Evolutionary conservation across 371 early-diverging fungal genomes (phyloP).

Genomic region (Apophysomyces elegans): DNA sequence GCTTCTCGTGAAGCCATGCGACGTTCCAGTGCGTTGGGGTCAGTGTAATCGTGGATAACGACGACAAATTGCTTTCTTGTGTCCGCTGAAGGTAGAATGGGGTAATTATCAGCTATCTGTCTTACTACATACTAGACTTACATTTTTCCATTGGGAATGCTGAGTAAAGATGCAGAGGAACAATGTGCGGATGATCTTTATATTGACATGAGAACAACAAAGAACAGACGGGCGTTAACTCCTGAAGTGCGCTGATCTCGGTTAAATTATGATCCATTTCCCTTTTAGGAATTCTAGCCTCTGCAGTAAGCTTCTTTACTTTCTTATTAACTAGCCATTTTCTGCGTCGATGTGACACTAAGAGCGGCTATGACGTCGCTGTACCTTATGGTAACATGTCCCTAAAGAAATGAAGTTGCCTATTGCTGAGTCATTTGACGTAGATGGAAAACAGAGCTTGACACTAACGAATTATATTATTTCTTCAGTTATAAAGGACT

Average conservation of each 20-base stretch:
- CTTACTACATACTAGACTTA: neutral
- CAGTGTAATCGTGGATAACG: constrained; percentile 24
- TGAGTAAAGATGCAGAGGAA: neutral
- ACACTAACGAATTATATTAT: no score
- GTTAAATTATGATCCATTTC: neutral
- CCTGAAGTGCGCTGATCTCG: neutral
- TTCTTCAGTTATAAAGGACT: no score
- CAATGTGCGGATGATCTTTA: neutral
- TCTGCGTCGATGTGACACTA: no score
- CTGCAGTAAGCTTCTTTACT: neutral
- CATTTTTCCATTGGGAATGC: neutral
- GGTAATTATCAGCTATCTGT: neutral
- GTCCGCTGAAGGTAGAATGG: neutral
- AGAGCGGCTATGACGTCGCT: no score
- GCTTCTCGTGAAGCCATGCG: constrained; percentile 22
- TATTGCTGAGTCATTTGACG: no score
- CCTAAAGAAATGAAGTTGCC: no score
- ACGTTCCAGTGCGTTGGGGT: constrained; percentile 16
- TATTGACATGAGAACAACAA: neutral
- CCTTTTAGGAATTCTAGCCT: neutral
- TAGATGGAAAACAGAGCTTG: no score
- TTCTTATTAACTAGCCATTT: no score
- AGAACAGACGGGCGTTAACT: neutral
- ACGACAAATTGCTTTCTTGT: constrained; percentile 24
- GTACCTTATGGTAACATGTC: no score